Conservation (phyloP, 768 basidiomycete genomes). For the Fistulinella prunicolor region DNA sequence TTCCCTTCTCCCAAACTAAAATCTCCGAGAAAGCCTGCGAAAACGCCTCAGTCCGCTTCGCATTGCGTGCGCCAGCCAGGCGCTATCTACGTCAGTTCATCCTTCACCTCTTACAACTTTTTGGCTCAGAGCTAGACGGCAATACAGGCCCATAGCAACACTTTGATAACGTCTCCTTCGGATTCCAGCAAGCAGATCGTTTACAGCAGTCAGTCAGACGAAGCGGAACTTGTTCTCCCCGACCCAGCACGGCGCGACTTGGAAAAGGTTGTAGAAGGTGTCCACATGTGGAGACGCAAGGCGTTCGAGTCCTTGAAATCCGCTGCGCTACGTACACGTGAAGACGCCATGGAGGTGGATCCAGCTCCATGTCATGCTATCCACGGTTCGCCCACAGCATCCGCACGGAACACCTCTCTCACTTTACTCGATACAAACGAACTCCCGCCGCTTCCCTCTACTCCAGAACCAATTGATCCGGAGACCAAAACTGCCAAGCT, state of each 20-base stretch:
- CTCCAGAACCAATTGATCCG: slow-evolving; percentile 31
- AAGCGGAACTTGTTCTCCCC: slow-evolving; percentile 48
- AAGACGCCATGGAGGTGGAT: slow-evolving; percentile 19
- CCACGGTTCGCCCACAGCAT: slow-evolving; percentile 1
- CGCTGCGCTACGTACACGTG: background rate
- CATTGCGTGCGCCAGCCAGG: too few species aligned
- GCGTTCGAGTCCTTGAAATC: slow-evolving; percentile 20
- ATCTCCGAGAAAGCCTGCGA: slow-evolving; percentile 23
- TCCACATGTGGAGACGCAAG: slow-evolving; percentile 44
- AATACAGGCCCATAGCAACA: slow-evolving; percentile 1
- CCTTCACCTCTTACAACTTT: slow-evolving; percentile 35
- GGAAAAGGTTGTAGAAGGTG: slow-evolving; percentile 33
- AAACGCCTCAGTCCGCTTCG: slow-evolving; percentile 10
- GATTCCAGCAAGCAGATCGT: slow-evolving; percentile 37
- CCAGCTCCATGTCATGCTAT: slow-evolving; percentile 10
- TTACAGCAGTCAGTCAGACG: slow-evolving; percentile 68
- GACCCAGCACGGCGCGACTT: slow-evolving; percentile 24
- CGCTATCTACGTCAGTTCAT: slow-evolving; percentile 10
- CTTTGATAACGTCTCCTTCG: slow-evolving; percentile 16
- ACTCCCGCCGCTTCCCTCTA: slow-evolving; percentile 24
- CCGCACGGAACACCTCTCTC: slow-evolving; percentile 16
- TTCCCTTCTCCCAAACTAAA: slow-evolving; percentile 14
- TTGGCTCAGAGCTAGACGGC: slow-evolving; percentile 16
- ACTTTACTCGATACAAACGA: slow-evolving; percentile 19
- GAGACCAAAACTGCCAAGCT: slow-evolving; percentile 51